Evolutionary conservation across 2,329 filamentous ascomycete species (phyloP), one percentile per base, ranked within the genome.

Genomic region (Aspergillus persii): DNA sequence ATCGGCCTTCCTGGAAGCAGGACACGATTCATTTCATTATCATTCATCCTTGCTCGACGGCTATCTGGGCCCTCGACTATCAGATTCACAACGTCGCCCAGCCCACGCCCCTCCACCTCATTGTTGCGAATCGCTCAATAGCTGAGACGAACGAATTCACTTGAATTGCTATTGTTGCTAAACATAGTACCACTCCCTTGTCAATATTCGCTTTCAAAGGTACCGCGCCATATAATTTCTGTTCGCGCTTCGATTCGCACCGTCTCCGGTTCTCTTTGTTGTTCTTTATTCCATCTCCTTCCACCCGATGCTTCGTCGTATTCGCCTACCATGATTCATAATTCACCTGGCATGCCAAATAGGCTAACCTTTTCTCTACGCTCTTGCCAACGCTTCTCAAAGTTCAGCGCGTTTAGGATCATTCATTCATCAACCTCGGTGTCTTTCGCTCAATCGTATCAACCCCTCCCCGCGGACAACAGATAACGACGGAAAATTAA

Each of bases 311-410:
- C 55, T 53, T 53, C 47, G 36, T 60, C 51, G 33, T 48, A 49
- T 49, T 57, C 49, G 31, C 56, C 44, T 55, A 48, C 30, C 55
- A 57, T 60, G 27, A 60, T 50, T n/a, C 41, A 54, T 15, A 18
- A 44, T 27, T 54, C 44, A 41, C 15, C 31, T 61, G n/a, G 47
- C 31, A 50, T 41, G 57, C 52, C 50, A 55, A 54, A 4, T 56
- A 54, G 59, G 59, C 66, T 68, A 61, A 68, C 65, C 63, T 44
- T 59, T 59, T 61, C 41, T 58, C 61, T 50, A 66, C 59, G 62
- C 63, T 61, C 59, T 59, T 61, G 60, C 59, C 63, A 63, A 63
- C 57, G 60, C 31, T 59, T 58, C 33, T 31, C 54, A 50, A 50
- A 49, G 57, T 58, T 58, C 57, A 66, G 64, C 60, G 57, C 49